Evolutionary conservation across 805 yeast species (phyloP), one percentile per base, ranked within the genome.

Genomic region (Lachancea waltii): DNA sequence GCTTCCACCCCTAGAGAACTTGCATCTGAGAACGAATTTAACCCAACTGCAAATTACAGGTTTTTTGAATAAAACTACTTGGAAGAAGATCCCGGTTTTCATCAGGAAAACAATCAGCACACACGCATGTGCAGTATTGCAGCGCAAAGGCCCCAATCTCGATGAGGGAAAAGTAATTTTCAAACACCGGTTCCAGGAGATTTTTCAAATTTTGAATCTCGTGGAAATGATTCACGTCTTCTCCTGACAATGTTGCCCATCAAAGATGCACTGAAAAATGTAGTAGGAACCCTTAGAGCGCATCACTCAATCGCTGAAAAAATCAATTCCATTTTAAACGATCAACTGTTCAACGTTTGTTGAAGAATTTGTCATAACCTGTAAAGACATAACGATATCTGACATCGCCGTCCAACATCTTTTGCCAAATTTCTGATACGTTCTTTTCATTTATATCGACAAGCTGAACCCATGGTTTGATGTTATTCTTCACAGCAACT

Each of bases 51-150:
- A 56, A 10, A 81, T 83, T 29, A 68, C 82, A 22, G 60, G 60
- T 20, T 67, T 69, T 36, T 68, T 85, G 54, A 85, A 85, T 56
- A 47, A 58, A 3, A 55, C 84, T 4, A 51, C 63, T 2, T 86
- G 95, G 95, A 57, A 64, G 30, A 85, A 84, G 54, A 79, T 60
- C 48, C 89, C 92, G 0, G 69, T 85, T 19, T 70, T 79, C 42
- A 81, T 85, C 41, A 69, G 79, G 26, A 64, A 72, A 21, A 79
- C 90, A 5, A 69, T 69, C 34, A 73, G 78, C 30, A 73, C 94
- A 1, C 95, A 85, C 53, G 85, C 94, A 1, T 94, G 92, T 2
- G 79, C 85, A 2, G 81, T 85, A 42, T 83, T 79, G 30, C 70
- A 94, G 35, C 75, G 70, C 44, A 62, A 63, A 17, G 73, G 71